Evolutionary conservation across 176 grass and related monocot genomes (phyloP).

Genomic region (Hordeum marinum): DNA sequence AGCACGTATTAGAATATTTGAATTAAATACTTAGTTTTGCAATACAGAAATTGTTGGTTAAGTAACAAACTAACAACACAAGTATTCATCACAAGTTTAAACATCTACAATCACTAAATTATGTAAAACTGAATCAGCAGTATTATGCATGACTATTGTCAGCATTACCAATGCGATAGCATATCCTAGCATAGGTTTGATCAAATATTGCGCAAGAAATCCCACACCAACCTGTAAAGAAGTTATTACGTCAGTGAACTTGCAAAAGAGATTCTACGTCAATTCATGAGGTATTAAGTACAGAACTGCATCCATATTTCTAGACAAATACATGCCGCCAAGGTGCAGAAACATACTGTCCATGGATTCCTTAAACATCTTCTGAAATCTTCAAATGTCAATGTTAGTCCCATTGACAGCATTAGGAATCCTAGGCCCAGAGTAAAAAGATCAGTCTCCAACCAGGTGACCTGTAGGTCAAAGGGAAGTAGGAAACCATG

Average conservation of each 20-base stretch:
- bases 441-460: slow-evolving; percentile 96
- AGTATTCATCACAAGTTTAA: slow-evolving; percentile 5
- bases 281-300: not conserved
- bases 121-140: not conserved
- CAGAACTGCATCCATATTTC: slow-evolving; percentile 14
- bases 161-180: slow-evolving; percentile 68
- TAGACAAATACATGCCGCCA: not conserved
- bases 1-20: not conserved
- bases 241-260: slow-evolving; percentile 29
- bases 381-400: slow-evolving; percentile 96
- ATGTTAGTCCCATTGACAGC: slow-evolving; percentile 94
- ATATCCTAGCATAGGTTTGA: slow-evolving; percentile 87
- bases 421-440: slow-evolving; percentile 86
- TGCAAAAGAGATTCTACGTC: slow-evolving; percentile 4
- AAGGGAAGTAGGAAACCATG: slow-evolving; percentile 25
- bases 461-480: slow-evolving; percentile 76
- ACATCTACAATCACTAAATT: not conserved
- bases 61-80: not conserved
- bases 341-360: slow-evolving; percentile 65
- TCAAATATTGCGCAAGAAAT: slow-evolving; percentile 81
- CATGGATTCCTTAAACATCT: slow-evolving; percentile 97
- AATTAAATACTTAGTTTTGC: not conserved
- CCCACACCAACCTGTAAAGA: slow-evolving; percentile 85
- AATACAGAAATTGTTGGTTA: not conserved
- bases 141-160: slow-evolving; percentile 6